phyloP scores from a whole-genome alignment of 2,329 filamentous ascomycete genomes.

The Neonectria magnoliae region DNA sequence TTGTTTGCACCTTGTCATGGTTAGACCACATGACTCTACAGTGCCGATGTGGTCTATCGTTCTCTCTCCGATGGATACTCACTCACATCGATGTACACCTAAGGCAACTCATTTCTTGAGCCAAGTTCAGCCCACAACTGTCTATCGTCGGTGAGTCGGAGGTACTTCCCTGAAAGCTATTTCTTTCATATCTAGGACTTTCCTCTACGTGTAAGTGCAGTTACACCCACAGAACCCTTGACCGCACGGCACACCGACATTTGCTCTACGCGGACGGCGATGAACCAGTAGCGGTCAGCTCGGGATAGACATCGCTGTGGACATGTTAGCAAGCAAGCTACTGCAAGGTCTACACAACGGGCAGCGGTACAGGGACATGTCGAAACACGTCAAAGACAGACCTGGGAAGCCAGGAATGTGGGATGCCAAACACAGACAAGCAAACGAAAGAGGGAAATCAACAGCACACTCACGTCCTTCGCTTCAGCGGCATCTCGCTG shows the following conservation, averaged over 20 bases:
- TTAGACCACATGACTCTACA: not conserved
- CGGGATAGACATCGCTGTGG: constrained; percentile 39
- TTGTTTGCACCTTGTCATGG: constrained; percentile 1
- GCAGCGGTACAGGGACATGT: not conserved
- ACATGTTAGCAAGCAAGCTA: constrained; percentile 15
- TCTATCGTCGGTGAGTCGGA: not conserved
- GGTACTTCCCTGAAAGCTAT: not conserved
- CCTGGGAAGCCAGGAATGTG: not conserved
- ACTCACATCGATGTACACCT: not conserved
- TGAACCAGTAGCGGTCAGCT: constrained; percentile 23
- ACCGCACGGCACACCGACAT: not conserved
- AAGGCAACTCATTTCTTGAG: not conserved
- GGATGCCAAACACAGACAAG: not conserved
- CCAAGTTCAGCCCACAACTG: not conserved
- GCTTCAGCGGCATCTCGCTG: constrained; percentile 61
- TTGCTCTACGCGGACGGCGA: not conserved
- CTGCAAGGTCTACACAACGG: not conserved
- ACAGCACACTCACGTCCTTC: constrained; percentile 59
- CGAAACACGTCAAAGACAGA: constrained; percentile 5
- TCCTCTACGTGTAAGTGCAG: not conserved
- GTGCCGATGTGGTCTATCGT: not conserved
- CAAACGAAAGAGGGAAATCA: not conserved
- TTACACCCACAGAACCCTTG: not conserved
- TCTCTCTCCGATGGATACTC: not conserved
- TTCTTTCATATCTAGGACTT: not conserved